These are phyloP conservation scores for Calonectria hawksworthii DNA, from an alignment of 2,329 filamentous ascomycete genomes.

Conservation along the genomic window DNA sequence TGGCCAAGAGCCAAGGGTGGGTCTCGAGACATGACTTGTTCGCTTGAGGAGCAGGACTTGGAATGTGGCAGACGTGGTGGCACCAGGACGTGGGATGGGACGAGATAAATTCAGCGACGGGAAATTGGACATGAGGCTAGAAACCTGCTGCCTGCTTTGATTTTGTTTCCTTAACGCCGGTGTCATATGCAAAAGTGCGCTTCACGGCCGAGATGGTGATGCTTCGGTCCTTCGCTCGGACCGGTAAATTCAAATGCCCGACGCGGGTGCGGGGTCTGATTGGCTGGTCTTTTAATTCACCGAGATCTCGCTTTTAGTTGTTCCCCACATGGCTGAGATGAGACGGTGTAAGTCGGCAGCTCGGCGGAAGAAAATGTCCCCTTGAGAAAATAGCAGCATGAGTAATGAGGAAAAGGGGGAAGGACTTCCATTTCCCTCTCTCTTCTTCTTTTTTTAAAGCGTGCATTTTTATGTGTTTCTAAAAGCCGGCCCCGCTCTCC, in stretches of 20 bases:
- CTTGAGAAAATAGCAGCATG: not conserved
- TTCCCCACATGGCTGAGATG: conserved; percentile 26
- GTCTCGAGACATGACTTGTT: conserved; percentile 23
- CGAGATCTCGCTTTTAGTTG: not conserved
- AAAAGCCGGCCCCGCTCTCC: not conserved
- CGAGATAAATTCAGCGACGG: conserved; percentile 26
- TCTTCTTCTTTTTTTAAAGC: not conserved
- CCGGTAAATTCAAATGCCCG: conserved; percentile 27
- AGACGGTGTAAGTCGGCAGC: not conserved
- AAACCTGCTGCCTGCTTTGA: not conserved
- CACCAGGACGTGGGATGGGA: not conserved
- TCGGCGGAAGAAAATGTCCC: not conserved
- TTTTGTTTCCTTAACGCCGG: conserved; percentile 23
- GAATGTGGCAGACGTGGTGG: not conserved
- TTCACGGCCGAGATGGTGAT: not conserved
- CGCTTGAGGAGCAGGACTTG: not conserved
- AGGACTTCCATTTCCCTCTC: not conserved
- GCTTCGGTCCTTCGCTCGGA: conserved; percentile 22
- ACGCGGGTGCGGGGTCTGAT: not conserved
- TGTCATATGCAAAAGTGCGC: conserved; percentile 2
- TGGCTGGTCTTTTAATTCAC: conserved; percentile 21
- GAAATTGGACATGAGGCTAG: not conserved
- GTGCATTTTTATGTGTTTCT: not conserved
- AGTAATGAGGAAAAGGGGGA: not conserved
- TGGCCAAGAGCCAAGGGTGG: conserved; percentile 26